Evolutionary conservation across 1,284 basidiomycete genomes (phyloP).

Genomic region (Malassezia dermatis): DNA sequence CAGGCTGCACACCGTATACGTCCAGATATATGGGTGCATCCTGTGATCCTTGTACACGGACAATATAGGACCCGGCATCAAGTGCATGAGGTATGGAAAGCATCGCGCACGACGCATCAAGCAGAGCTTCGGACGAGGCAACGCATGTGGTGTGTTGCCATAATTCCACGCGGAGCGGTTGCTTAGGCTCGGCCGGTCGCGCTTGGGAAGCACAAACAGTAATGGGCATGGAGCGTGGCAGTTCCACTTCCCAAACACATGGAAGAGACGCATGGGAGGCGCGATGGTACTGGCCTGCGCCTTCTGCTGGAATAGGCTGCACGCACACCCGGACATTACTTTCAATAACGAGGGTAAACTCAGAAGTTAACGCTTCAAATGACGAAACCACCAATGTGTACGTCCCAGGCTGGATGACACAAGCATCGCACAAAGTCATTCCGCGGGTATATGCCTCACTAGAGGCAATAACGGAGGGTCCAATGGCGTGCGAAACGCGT

Average conservation of each 20-base stretch:
- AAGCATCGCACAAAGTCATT: slow-evolving; percentile 6
- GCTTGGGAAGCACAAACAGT: background rate
- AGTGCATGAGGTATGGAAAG: background rate
- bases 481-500: background rate
- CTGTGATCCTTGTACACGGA: background rate
- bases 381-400: slow-evolving; percentile 7
- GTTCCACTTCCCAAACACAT: background rate
- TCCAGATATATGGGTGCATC: background rate
- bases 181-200: background rate
- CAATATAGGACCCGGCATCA: background rate
- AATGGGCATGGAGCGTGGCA: background rate
- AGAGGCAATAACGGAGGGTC: background rate
- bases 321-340: background rate
- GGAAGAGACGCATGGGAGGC: background rate
- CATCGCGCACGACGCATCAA: background rate
- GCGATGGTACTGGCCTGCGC: slow-evolving; percentile 13
- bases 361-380: background rate
- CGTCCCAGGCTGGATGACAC: slow-evolving; percentile 9
- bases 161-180: background rate
- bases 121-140: background rate
- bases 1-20: slow-evolving; percentile 3
- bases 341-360: slow-evolving; percentile 8
- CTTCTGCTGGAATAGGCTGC: background rate
- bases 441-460: slow-evolving; percentile 9
- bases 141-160: background rate